Base-by-base conservation (phyloP, 805 yeast genomes). In the Geotrichum ghanense region DNA sequence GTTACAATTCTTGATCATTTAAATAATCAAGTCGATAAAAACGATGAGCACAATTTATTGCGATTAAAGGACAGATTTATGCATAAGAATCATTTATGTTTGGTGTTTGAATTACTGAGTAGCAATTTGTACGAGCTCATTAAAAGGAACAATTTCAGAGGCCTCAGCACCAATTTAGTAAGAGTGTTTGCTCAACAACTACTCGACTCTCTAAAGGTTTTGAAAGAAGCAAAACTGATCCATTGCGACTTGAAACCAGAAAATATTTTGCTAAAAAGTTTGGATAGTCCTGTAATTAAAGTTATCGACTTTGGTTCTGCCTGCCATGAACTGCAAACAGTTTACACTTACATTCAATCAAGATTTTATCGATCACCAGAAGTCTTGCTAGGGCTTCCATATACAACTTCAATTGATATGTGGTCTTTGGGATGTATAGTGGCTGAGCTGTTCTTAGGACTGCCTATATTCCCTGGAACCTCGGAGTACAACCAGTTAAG, bases 241-340 rank as follows among this genome's bases (percentile, higher is more conserved):
- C 99, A 92, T 61, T 92, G 99, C 67, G 99, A 92, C 65, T 69
- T 92, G 60, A 92, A 92, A 62, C 99, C 99, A 0, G 99, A 92
- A 58, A 92, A 92, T 62, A 88, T 92, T 43, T 66, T 92, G 46
- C 68, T 92, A 25, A 77, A 83, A 45, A 77, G 81, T 44, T 80
- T 88, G 3, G 94, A 87, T 61, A 76, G 79, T 51, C 92, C 95
- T 0, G 85, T 80, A 41, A 77, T 92, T 54, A 92, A 92, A 64
- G 83, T 92, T 40, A 90, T 92, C 56, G 99, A 92, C 67, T 92
- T 90, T 67, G 97, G 97, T 1, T 79, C 92, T 2, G 95, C 97
- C 0, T 89, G 97, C 61, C 90, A 86, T 60, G 95, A 90, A 51
- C 71, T 88, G 47, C 90, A 88, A 56, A 85, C 95, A 1, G 72